phyloP scores from a whole-genome alignment of 768 basidiomycete genomes.

The Suillus variegatus region DNA sequence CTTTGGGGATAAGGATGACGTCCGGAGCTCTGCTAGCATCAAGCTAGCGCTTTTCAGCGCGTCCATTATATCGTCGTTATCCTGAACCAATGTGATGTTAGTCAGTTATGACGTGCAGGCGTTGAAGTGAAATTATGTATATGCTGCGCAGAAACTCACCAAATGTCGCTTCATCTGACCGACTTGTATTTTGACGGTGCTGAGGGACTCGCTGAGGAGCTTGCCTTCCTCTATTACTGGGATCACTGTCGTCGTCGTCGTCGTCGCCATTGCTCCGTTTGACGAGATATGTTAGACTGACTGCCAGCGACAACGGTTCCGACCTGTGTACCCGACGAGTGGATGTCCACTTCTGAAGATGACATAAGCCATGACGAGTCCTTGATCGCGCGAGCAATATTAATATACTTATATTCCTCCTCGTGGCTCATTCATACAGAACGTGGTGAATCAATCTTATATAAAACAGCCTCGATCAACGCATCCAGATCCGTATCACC shows the following conservation, averaged over 20 bases:
- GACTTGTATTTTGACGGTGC: conserved; percentile 87
- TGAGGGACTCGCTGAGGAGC: conserved; percentile 80
- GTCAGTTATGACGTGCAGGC: neutral
- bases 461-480: conserved; percentile 4
- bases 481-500: conserved; percentile 5
- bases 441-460: neutral
- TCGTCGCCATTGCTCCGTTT: conserved; percentile 7
- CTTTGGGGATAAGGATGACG: conserved; percentile 90
- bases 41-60: conserved; percentile 95
- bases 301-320: neutral
- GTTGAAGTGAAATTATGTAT: neutral
- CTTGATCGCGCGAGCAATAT: neutral
- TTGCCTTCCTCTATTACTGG: conserved; percentile 74
- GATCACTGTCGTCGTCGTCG: conserved; percentile 26
- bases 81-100: conserved; percentile 44
- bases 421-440: neutral
- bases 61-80: conserved; percentile 97
- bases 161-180: conserved; percentile 95
- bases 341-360: neutral
- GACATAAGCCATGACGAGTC: neutral
- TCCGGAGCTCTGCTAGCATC: conserved; percentile 96
- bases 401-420: neutral
- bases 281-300: neutral
- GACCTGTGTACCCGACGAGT: neutral
- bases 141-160: conserved; percentile 44